Base-by-base conservation (phyloP, 176 grass and related monocot genomes). In the Carex littledalei region DNA sequence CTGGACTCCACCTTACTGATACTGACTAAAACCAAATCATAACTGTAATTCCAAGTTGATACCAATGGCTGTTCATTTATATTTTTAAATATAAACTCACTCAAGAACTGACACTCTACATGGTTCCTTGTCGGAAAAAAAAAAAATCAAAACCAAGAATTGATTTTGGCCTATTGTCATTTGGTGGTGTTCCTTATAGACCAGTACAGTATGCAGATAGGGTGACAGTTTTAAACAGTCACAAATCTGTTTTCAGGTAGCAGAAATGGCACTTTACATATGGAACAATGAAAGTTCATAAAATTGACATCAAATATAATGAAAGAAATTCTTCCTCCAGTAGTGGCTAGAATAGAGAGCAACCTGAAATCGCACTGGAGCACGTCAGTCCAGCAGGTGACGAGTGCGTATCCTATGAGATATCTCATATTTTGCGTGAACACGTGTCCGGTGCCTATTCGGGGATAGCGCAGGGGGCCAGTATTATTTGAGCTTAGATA, bases 261-360 rank as follows among this genome's bases (percentile, higher is more conserved):
- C 96, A 20, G 96, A 98, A 88, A 63, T 90, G 81, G 93, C 93
- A 60, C 85, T 98, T 74, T 89, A 90, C 79, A 55, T 98, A 76
- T 98, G 96, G 96, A 87, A 94, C 83, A 93, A 89, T 65, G 91
- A 95, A 91, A 88, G 62, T 95, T 98, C 85, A 41, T 95, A 88
- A 83, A 81, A 86, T 86, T 95, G 93, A 90, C 89, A 45, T 81
- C 84, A 10, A 72, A 39, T 56, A 43, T 80, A 78, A 86, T 86
- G 87, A 89, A 91, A 70, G 61, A 55, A 31, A 91, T 98, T 77
- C 85, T 98, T 34, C 91, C 93, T 55, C 50, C 74, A 58, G 90
- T 89, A 66, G 91, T 92, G 10, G 74, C 81, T 6, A 85, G 87
- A 91, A 82, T 94, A 20, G 96, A 95, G 86, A 83, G 35, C 78